A percentile compares a stretch with the other conserved stretches of the same genome.
Conservation (phyloP, 495 filamentous ascomycete genomes). For the Neurospora africana region DNA sequence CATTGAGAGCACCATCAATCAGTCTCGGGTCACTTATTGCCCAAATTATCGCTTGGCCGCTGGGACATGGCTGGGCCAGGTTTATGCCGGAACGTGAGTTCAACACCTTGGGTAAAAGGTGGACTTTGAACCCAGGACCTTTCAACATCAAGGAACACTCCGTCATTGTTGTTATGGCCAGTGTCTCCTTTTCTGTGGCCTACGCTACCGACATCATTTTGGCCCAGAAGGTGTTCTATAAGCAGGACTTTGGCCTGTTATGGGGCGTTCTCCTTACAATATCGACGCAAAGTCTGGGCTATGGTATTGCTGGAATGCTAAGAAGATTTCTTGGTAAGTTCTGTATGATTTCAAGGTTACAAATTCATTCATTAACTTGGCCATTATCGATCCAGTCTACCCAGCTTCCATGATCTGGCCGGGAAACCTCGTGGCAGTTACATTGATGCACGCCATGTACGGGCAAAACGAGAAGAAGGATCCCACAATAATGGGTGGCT, state of each 20-base stretch:
- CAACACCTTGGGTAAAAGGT: slow-evolving; percentile 43
- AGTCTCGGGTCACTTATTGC: slow-evolving; percentile 57
- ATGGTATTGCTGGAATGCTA: slow-evolving; percentile 62
- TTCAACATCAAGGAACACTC: slow-evolving; percentile 79
- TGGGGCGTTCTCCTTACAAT: slow-evolving; percentile 61
- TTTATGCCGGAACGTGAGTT: slow-evolving; percentile 42
- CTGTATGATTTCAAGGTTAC: background rate
- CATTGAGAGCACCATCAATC: slow-evolving; percentile 54
- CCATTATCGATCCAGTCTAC: slow-evolving; percentile 27
- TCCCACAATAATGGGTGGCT: slow-evolving; percentile 40
- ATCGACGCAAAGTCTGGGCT: slow-evolving; percentile 63
- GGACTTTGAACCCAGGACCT: slow-evolving; percentile 56
- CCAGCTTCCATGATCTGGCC: slow-evolving; percentile 74
- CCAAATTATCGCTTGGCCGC: slow-evolving; percentile 60
- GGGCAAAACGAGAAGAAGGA: slow-evolving; percentile 41
- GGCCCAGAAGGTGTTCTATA: slow-evolving; percentile 55
- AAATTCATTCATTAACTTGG: background rate
- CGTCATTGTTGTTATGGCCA: slow-evolving; percentile 66
- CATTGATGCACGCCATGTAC: slow-evolving; percentile 63
- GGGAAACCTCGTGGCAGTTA: slow-evolving; percentile 48
- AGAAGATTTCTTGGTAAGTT: slow-evolving; percentile 33
- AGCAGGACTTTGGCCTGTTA: slow-evolving; percentile 53
- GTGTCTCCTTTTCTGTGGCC: slow-evolving; percentile 48
- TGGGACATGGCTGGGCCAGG: slow-evolving; percentile 46
- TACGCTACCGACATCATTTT: slow-evolving; percentile 62